Percentiles rank a stretch among this genome's conserved stretches.
These are phyloP conservation scores for Physcomitrium patens DNA, from an alignment of 225 moss, liverwort and hornwort species.

Conservation along the genomic window DNA sequence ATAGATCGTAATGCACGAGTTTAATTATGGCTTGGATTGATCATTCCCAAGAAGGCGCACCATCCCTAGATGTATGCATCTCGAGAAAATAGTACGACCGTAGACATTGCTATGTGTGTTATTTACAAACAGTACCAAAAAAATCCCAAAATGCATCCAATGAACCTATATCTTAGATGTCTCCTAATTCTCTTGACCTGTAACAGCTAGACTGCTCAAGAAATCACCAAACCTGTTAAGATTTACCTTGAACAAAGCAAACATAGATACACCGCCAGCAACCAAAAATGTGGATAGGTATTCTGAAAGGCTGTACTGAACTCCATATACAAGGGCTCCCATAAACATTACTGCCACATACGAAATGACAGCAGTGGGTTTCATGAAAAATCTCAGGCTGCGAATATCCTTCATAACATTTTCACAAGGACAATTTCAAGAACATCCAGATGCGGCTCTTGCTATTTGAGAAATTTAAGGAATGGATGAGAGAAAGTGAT, in stretches of 20 bases:
- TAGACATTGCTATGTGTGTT: slow-evolving; percentile 9
- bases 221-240: neutral
- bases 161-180: slow-evolving; percentile 8
- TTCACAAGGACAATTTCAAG: neutral
- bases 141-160: neutral
- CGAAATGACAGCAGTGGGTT: slow-evolving; percentile 23
- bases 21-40: neutral
- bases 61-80: slow-evolving; percentile 12
- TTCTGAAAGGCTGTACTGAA: slow-evolving; percentile 76
- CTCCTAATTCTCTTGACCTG: neutral
- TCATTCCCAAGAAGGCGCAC: slow-evolving; percentile 10
- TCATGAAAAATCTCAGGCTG: neutral
- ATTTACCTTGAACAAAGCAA: slow-evolving; percentile 92
- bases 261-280: slow-evolving; percentile 90
- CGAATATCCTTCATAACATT: neutral
- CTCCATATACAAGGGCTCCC: slow-evolving; percentile 91
- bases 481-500: neutral
- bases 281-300: slow-evolving; percentile 90
- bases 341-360: slow-evolving; percentile 82
- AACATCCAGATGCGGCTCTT: neutral
- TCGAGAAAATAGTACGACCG: neutral
- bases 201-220: neutral
- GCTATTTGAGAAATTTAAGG: neutral
- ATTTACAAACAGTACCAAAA: neutral
- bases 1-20: neutral